Evolutionary conservation across 202 grass and related monocot species (phyloP), one percentile per base, ranked within the genome.

Genomic region (Hordeum pubiflorum): DNA sequence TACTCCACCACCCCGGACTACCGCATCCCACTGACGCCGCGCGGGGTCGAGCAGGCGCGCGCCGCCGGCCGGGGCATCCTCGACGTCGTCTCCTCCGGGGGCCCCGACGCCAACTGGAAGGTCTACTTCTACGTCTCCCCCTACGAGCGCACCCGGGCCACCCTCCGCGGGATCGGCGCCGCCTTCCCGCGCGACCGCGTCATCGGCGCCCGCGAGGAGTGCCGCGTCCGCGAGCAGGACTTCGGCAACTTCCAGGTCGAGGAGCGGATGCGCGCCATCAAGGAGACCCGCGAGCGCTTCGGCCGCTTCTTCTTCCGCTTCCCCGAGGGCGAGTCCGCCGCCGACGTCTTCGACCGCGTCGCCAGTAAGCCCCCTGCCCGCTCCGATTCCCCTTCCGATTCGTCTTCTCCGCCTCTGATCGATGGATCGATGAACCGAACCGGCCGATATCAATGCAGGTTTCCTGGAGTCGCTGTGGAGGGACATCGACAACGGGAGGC

Each of bases 261-360:
- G 76, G 92, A 98, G 50, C 79, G 95, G 72, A 98, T 98, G 95
- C 89, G 84, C 39, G 84, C 72, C 72, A 62, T 98, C 86, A 98
- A 98, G 88, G 86, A 98, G 84, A 86, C 88, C 0, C 79, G 96
- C 23, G 80, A 93, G 77, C 84, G 89, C 0, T 99, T 91, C 71
- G 96, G 96, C 8, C 88, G 96, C 0, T 99, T 99, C 92, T 99
- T 99, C 91, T 99, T 96, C 87, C 82, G 96, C 0, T 99, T 99
- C 77, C 96, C 96, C 7, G 96, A 99, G 69, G 96, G 96, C 83
- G 96, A 99, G 79, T 99, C 96, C 32, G 86, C 96, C 44, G 92
- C 96, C 24, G 96, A 99, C 75, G 96, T 99, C 71, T 99, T 96
- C 80, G 96, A 99, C 78, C 92, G 96, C 31, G 96, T 99, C 69